Percentiles rank a stretch among this genome's conserved stretches.
Conservation (phyloP, 2,329 filamentous ascomycete genomes). For the Graphium sp. region DNA sequence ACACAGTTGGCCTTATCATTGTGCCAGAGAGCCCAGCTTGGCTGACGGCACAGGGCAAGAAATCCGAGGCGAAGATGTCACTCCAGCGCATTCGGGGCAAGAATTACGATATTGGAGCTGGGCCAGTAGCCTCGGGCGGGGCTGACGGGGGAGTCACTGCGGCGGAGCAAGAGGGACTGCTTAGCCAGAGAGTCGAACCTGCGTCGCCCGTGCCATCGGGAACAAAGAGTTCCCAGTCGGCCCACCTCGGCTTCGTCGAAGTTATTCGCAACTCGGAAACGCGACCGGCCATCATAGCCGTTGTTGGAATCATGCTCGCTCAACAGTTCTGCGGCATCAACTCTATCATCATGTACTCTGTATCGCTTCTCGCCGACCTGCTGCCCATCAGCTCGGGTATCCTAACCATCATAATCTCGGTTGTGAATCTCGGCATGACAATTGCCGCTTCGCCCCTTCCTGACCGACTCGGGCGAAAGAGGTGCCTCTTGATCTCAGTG, state of each 20-base stretch:
- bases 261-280: conserved; percentile 53
- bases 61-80: conserved; percentile 43
- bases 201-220: background rate
- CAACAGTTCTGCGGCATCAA: conserved; percentile 29
- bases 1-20: conserved; percentile 55
- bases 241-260: conserved; percentile 41
- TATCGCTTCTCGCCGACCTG: conserved; percentile 68
- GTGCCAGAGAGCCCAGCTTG: conserved; percentile 80
- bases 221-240: conserved; percentile 6
- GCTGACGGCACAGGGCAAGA: conserved; percentile 53
- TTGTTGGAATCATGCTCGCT: conserved; percentile 37
- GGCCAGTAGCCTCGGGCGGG: conserved; percentile 51
- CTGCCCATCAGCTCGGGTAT: conserved; percentile 68
- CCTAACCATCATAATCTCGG: conserved; percentile 74
- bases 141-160: conserved; percentile 17
- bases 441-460: conserved; percentile 67
- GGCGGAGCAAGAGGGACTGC: conserved; percentile 56
- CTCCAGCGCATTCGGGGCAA: conserved; percentile 64
- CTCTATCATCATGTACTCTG: conserved; percentile 96
- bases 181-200: conserved; percentile 27
- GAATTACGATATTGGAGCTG: conserved; percentile 48
- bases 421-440: conserved; percentile 74
- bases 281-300: conserved; percentile 60
- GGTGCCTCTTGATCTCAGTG: conserved; percentile 68
- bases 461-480: conserved; percentile 77